These are phyloP conservation scores for Carex kokanica DNA, from an alignment of 176 grass and related monocot species.

Conservation along the genomic window DNA sequence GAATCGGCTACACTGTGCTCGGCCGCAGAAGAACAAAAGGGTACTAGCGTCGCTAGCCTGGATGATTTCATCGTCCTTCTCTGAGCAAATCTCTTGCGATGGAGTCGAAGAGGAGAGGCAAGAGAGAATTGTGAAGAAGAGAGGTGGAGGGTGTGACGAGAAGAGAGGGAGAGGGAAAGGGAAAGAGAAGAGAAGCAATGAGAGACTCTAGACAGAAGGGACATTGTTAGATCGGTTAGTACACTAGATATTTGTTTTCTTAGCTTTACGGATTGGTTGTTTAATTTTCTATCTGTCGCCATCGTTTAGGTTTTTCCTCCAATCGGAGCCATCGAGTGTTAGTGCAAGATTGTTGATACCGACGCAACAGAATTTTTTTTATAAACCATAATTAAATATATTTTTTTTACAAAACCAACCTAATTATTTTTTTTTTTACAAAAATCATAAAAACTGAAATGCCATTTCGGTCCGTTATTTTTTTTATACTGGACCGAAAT, in stretches of 20 bases:
- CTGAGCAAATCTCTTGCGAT: not conserved
- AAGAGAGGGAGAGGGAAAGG: not conserved
- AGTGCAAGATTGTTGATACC: too few relatives aligned
- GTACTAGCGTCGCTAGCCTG: conserved; percentile 53
- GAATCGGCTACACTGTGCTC: conserved; percentile 35
- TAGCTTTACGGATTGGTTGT: not conserved
- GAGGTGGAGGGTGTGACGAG: conserved; percentile 27
- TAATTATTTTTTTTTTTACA: too few relatives aligned
- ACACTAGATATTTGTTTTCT: conserved; percentile 9
- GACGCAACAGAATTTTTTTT: too few relatives aligned
- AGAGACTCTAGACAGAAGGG: conserved; percentile 59
- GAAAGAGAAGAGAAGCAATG: conserved; percentile 44
- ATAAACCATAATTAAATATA: too few relatives aligned
- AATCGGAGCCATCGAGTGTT: not conserved
- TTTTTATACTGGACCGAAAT: too few relatives aligned
- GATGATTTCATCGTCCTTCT: conserved; percentile 26
- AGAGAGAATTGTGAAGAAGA: conserved; percentile 34
- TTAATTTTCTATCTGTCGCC: not conserved
- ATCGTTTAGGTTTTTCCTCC: not conserved
- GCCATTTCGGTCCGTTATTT: too few relatives aligned
- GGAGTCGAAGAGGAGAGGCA: not conserved
- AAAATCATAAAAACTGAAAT: too few relatives aligned
- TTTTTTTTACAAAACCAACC: too few relatives aligned
- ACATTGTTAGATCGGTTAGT: conserved; percentile 21
- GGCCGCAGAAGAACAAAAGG: conserved; percentile 23